These are phyloP conservation scores for Globisporangium emineosum DNA, from an alignment of 352 stramenopile genomes.

Conservation along the genomic window DNA sequence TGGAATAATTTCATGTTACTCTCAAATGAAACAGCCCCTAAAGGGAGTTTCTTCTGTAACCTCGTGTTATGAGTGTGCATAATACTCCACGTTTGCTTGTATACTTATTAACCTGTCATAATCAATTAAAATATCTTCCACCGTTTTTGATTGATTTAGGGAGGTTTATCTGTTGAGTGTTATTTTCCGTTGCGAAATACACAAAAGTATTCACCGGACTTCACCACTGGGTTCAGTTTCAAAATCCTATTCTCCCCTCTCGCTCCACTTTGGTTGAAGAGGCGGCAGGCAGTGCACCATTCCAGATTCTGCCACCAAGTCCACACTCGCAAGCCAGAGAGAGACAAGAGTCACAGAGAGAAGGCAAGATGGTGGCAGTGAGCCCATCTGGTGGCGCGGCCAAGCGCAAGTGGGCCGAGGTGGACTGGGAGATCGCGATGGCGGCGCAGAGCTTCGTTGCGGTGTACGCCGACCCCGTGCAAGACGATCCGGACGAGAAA, in stretches of 20 bases:
- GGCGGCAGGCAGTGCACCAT: background rate
- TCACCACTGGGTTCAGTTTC: background rate
- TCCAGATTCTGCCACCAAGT: background rate
- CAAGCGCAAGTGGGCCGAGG: slow-evolving; percentile 70
- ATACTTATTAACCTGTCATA: no score
- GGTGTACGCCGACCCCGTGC: slow-evolving; percentile 35
- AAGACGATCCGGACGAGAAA: background rate
- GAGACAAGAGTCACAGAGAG: background rate
- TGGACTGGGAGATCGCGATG: slow-evolving; percentile 67
- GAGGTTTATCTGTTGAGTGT: no score
- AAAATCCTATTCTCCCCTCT: background rate
- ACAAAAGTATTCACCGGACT: slow-evolving; percentile 4
- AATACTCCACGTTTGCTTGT: no score
- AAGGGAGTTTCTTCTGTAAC: no score
- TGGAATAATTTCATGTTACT: no score
- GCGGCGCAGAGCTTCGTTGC: slow-evolving; percentile 62
- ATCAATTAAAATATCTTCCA: no score
- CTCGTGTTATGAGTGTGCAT: no score
- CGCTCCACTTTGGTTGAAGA: background rate
- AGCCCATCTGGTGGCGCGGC: background rate
- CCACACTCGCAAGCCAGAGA: background rate
- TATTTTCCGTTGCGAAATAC: background rate
- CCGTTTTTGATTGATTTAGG: no score
- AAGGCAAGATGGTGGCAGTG: background rate
- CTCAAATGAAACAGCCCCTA: no score